Conservation (phyloP, 768 basidiomycete genomes). For the Hydnum rufescens region DNA sequence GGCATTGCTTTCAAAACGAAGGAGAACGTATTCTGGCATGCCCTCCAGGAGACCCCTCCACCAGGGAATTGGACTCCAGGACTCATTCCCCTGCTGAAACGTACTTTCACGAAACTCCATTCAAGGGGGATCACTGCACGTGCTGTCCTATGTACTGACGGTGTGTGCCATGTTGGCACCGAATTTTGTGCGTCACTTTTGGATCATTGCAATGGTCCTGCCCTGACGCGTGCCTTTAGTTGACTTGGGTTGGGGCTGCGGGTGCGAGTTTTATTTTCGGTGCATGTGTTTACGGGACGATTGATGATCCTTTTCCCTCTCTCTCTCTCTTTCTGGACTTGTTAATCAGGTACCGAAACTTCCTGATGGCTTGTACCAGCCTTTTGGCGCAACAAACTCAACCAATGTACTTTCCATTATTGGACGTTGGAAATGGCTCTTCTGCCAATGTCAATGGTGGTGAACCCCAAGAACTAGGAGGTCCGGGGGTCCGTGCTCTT, state of each 20-base stretch:
- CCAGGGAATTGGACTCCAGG: slow-evolving; percentile 50
- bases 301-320: not conserved
- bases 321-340: slow-evolving; percentile 1
- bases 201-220: not conserved
- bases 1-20: no score
- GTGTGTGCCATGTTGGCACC: slow-evolving; percentile 35
- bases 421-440: slow-evolving; percentile 28
- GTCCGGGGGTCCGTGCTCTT: slow-evolving; percentile 53
- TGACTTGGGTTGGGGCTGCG: slow-evolving; percentile 55
- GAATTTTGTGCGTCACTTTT: slow-evolving; percentile 26
- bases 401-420: slow-evolving; percentile 37
- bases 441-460: not conserved
- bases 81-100: slow-evolving; percentile 41
- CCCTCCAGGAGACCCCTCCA: slow-evolving; percentile 25
- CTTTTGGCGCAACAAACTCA: slow-evolving; percentile 48
- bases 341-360: slow-evolving; percentile 52
- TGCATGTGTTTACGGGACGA: not conserved
- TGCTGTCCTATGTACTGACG: slow-evolving; percentile 45
- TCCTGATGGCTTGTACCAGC: slow-evolving; percentile 53
- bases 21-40: slow-evolving; percentile 46
- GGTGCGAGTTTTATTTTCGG: slow-evolving; percentile 24
- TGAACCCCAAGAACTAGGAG: slow-evolving; percentile 8
- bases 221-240: slow-evolving; percentile 2
- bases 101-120: slow-evolving; percentile 32
- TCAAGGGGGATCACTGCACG: slow-evolving; percentile 28